Evolutionary conservation across 306 rosid genomes (phyloP).

Genomic region (Citrullus colocynthis): DNA sequence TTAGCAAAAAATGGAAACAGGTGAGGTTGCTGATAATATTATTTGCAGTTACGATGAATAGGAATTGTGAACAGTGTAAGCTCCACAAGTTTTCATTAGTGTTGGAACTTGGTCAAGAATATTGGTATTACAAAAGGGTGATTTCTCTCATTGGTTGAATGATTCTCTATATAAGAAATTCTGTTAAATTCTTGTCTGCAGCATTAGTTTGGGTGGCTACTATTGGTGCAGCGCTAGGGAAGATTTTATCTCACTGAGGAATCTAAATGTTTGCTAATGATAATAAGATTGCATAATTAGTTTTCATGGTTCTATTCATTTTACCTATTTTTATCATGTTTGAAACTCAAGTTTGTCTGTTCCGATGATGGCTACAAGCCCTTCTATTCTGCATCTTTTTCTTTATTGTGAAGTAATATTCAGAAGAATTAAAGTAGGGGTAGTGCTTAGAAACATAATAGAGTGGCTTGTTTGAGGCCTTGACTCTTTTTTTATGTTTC

Average conservation of each 20-base stretch:
- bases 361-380: neutral
- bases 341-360: neutral
- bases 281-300: neutral
- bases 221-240: neutral
- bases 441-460: neutral
- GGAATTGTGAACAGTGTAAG: neutral
- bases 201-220: neutral
- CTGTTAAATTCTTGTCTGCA: neutral
- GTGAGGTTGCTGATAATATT: neutral
- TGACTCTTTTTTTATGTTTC: neutral
- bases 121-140: neutral
- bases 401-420: neutral
- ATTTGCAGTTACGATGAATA: neutral
- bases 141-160: neutral
- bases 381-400: neutral
- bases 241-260: neutral
- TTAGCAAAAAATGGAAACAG: neutral
- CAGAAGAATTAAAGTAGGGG: neutral
- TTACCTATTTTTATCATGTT: neutral
- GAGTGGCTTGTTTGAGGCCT: neutral
- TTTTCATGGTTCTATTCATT: neutral
- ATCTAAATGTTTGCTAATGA: neutral
- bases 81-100: neutral
- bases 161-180: neutral
- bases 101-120: slow-evolving; percentile 1